Conservation (phyloP, 768 basidiomycete genomes). For the Lactarius sp. region DNA sequence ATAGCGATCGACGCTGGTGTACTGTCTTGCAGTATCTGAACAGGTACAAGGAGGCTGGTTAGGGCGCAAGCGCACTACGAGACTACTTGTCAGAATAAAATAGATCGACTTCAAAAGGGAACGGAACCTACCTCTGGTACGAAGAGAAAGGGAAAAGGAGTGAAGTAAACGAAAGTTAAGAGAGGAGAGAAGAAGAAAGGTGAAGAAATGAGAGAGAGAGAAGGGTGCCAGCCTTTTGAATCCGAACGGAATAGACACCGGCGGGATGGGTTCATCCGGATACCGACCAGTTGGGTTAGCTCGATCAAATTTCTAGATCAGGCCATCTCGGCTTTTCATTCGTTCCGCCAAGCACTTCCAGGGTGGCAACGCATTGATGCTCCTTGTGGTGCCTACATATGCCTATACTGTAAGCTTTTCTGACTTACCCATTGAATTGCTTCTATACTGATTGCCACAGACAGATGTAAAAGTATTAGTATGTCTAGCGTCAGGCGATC, state of each 20-base stretch:
- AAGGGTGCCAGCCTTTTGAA: constrained; percentile 4
- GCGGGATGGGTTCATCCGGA: not conserved
- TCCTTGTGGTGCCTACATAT: not conserved
- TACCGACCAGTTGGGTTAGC: not conserved
- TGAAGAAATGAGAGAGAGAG: constrained; percentile 36
- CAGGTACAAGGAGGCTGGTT: constrained; percentile 39
- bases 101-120: not conserved
- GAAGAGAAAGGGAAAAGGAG: constrained; percentile 26
- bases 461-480: not conserved
- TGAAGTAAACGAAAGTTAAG: constrained; percentile 34
- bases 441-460: not conserved
- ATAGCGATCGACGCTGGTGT: constrained; percentile 69
- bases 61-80: constrained; percentile 42
- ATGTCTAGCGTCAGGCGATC: not conserved
- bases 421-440: not conserved
- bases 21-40: constrained; percentile 62
- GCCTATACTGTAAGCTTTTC: not conserved
- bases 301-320: not conserved
- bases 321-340: constrained; percentile 2
- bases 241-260: not conserved
- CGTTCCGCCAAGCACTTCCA: not conserved
- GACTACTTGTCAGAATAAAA: not conserved
- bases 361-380: not conserved
- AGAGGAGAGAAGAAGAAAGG: constrained; percentile 38
- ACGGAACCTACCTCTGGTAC: constrained; percentile 40